A percentile compares a stretch with the other conserved stretches of the same genome.
Evolutionary conservation across 2,329 filamentous ascomycete species (phyloP).

Genomic region (Alternaria brassicicola): DNA sequence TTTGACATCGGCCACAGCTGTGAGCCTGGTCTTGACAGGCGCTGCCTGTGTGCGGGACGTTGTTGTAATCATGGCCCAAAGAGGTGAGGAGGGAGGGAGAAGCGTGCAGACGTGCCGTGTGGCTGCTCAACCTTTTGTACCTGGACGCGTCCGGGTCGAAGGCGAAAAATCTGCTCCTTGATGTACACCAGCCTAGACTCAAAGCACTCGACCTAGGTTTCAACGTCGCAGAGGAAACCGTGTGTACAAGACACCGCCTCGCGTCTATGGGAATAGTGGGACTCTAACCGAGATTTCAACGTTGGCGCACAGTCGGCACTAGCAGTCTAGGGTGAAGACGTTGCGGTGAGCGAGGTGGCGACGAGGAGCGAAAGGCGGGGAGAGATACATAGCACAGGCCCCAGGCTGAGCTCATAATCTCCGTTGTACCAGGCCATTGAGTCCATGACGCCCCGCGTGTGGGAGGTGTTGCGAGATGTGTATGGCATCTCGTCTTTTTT

Average conservation of each 20-base stretch:
- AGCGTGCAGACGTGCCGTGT: neutral
- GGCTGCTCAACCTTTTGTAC: slow-evolving; percentile 1
- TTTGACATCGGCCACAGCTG: slow-evolving; percentile 21
- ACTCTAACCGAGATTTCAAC: slow-evolving; percentile 29
- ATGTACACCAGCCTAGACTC: slow-evolving; percentile 19
- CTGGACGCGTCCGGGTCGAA: neutral
- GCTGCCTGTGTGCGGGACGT: slow-evolving; percentile 21
- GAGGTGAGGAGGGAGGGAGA: slow-evolving; percentile 5
- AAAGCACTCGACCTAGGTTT: slow-evolving; percentile 31
- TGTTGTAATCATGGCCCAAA: slow-evolving; percentile 25
- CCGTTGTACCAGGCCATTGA: neutral
- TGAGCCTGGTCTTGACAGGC: slow-evolving; percentile 20
- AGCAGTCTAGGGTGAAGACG: slow-evolving; percentile 11
- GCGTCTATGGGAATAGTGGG: slow-evolving; percentile 25
- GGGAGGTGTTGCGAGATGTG: neutral
- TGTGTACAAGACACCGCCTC: slow-evolving; percentile 32
- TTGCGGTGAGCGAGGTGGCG: slow-evolving; percentile 14
- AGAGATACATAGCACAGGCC: neutral
- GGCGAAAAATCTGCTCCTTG: slow-evolving; percentile 4
- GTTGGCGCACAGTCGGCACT: slow-evolving; percentile 28
- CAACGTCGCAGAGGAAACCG: slow-evolving; percentile 21
- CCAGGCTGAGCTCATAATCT: neutral
- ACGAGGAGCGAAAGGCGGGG: slow-evolving; percentile 2
- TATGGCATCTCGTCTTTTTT: neutral
- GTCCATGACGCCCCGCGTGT: neutral